Percentiles rank a stretch among this genome's conserved stretches.
These are phyloP conservation scores for Clarireedia paspali DNA, from an alignment of 2,329 filamentous ascomycete genomes.

Conservation along the genomic window DNA sequence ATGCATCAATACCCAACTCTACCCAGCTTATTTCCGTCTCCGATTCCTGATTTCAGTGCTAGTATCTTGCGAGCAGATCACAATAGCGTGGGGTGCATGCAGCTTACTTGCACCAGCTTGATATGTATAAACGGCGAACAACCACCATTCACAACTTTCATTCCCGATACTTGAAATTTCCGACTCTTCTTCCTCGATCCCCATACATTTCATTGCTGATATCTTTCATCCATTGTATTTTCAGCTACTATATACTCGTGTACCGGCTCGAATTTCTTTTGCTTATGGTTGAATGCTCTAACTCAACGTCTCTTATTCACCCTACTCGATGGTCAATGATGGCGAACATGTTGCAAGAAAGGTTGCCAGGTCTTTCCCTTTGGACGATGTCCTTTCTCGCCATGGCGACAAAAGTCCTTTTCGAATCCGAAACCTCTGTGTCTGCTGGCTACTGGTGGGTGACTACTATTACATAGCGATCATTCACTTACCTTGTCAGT, in stretches of 20 bases:
- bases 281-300: too few relatives aligned
- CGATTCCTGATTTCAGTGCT: neutral
- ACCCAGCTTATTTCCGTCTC: neutral
- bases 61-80: neutral
- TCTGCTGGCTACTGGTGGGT: slow-evolving; percentile 11
- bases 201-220: too few relatives aligned
- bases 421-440: neutral
- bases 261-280: too few relatives aligned
- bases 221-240: too few relatives aligned
- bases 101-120: neutral
- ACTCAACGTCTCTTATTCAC: too few relatives aligned
- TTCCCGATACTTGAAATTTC: neutral
- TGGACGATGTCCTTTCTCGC: neutral
- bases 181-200: too few relatives aligned
- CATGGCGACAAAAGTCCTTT: neutral
- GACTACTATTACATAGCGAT: neutral
- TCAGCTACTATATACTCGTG: too few relatives aligned
- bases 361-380: neutral
- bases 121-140: neutral
- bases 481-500: neutral
- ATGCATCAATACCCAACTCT: neutral
- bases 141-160: neutral
- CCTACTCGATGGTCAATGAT: neutral
- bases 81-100: neutral
- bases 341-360: neutral